Evolutionary conservation across 2,329 filamentous ascomycete species (phyloP), one percentile per base, ranked within the genome.

Genomic region (Ophiostoma perfectum): DNA sequence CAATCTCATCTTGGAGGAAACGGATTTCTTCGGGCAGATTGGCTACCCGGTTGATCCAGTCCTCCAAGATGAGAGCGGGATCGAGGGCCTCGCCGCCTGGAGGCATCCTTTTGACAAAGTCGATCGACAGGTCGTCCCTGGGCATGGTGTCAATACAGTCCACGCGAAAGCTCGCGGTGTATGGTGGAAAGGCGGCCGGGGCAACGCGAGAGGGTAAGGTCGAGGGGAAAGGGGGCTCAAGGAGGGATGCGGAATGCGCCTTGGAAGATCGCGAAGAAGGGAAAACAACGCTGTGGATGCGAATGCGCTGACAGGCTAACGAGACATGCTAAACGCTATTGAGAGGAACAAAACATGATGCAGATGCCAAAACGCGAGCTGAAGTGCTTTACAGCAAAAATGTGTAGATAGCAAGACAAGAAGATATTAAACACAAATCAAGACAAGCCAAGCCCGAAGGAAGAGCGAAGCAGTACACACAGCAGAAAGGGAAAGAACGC

Each of bases 1-100:
- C 83, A 71, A 94, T 91, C 78, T 95, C 91, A 75, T 93, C 91
- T 75, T 93, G 89, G 71, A 94, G 84, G 79, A 93, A 93, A 27
- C 89, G 88, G 70, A 95, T 88, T 78, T 95, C 91, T 71, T 91
- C 90, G 71, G 91, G 91, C 41, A 94, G 83, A 75, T 95, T 95
- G 74, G 90, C 88, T 27, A 90, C 89, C 78, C 81, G 83, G 76
- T 89, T 87, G 76, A 89, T 86, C 82, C 90, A 93, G 77, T 93
- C 90, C 77, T 94, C 90, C 73, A 93, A 85, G 74, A 93, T 88
- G 72, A 89, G 82, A 68, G 89, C 83, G 69, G 86, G 85, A 74
- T 89, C 87, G 77, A 87, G 82, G 70, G 83, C 80, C 76, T 89
- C 87, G 63, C 81, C 80, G 65, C 80, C 80, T 75, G 81, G 83